Evolutionary conservation across 2,329 filamentous ascomycete species (phyloP).

Genomic region (Sporothrix euskadiensis): DNA sequence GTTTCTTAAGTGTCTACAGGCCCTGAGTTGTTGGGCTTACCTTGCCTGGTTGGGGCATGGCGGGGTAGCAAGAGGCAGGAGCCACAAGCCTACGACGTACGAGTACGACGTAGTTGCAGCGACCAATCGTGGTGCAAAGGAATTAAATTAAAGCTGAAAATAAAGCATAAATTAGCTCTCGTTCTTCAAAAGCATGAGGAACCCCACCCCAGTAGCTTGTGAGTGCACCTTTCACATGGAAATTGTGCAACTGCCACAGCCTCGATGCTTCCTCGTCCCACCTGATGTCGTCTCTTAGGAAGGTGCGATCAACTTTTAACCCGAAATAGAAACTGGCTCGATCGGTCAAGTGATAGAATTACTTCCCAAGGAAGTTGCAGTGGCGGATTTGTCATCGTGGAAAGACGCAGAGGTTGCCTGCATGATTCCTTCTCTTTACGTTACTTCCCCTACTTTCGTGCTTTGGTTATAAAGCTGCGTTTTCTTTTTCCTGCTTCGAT

Average conservation of each 20-base stretch:
- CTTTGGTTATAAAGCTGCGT: background rate
- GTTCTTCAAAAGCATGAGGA: background rate
- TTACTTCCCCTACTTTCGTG: background rate
- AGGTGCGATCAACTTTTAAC: background rate
- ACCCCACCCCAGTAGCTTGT: background rate
- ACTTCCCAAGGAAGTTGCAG: background rate
- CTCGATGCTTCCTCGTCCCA: background rate
- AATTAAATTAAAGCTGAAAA: background rate
- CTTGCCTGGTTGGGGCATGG: constrained; percentile 11
- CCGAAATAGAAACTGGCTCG: background rate
- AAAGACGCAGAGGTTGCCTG: background rate
- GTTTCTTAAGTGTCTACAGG: background rate
- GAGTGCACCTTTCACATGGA: constrained; percentile 4
- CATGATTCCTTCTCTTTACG: background rate
- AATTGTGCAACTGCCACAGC: background rate
- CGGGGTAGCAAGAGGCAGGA: background rate
- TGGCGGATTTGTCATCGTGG: background rate
- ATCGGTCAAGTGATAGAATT: background rate
- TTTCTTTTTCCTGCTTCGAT: background rate
- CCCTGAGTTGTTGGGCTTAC: constrained; percentile 7
- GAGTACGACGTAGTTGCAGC: background rate
- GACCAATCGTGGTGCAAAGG: background rate
- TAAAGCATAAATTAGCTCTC: background rate
- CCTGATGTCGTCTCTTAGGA: background rate
- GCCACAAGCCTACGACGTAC: background rate